These are phyloP conservation scores for Gaeumannomyces sp. DNA, from an alignment of 2,329 filamentous ascomycete genomes.

Conservation along the genomic window DNA sequence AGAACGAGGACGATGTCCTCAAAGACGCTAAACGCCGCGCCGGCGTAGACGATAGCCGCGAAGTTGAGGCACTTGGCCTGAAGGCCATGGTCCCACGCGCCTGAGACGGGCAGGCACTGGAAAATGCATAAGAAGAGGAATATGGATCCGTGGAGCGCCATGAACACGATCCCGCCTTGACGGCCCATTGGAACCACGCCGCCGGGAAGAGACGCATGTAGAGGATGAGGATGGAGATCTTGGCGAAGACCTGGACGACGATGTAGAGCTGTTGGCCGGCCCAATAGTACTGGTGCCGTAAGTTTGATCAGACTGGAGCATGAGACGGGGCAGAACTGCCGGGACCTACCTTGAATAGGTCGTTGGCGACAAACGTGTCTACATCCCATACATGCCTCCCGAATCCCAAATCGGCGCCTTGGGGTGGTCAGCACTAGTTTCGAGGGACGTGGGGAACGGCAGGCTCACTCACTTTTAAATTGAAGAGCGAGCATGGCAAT, in stretches of 20 bases:
- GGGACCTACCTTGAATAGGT: slow-evolving; percentile 5
- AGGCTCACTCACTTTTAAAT: not conserved
- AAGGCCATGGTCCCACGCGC: slow-evolving; percentile 46
- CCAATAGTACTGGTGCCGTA: slow-evolving; percentile 1
- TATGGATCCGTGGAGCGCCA: slow-evolving; percentile 21
- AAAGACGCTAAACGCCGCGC: slow-evolving; percentile 37
- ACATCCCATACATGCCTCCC: slow-evolving; percentile 11
- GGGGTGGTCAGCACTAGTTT: not conserved
- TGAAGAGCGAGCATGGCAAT: not conserved
- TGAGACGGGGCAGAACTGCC: not conserved
- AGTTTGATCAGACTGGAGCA: not conserved
- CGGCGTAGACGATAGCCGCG: slow-evolving; percentile 40
- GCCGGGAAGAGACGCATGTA: slow-evolving; percentile 18
- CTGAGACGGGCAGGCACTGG: slow-evolving; percentile 42
- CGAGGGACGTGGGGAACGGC: no score
- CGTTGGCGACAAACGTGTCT: not conserved
- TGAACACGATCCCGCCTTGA: slow-evolving; percentile 22
- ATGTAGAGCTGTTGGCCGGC: slow-evolving; percentile 19
- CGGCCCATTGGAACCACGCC: slow-evolving; percentile 12
- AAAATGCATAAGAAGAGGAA: slow-evolving; percentile 29
- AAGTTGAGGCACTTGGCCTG: slow-evolving; percentile 41
- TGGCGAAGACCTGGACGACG: slow-evolving; percentile 18
- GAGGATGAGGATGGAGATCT: slow-evolving; percentile 20
- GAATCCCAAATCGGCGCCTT: slow-evolving; percentile 8
- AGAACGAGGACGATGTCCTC: slow-evolving; percentile 35